Evolutionary conservation across 2,329 filamentous ascomycete species (phyloP), one percentile per base, ranked within the genome.

Genomic region (Fusarium secorum): DNA sequence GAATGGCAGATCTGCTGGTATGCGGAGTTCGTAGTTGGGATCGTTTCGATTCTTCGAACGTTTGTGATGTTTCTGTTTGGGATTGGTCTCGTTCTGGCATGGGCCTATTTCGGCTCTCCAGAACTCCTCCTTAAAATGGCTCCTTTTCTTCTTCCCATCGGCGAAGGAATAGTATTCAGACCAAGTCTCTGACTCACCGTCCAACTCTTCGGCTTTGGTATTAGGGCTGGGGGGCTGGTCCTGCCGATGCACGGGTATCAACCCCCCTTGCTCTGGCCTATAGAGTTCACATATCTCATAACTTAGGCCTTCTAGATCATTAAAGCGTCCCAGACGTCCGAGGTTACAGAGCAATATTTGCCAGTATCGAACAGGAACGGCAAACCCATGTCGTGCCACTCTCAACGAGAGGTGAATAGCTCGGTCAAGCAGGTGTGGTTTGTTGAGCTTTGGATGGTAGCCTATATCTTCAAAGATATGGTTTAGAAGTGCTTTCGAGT

Each of bases 261-360:
- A 74, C 59, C 76, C 77, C 41, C 73, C 64, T 10, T 71, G 46
- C n/a, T 64, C 74, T 60, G 73, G 74, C 28, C 72, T 70, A 68
- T 85, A 83, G 42, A 83, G 65, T 22, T 82, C 75, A 14, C 84
- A 77, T 51, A 88, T 74, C 48, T 85, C 81, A 18, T 84, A 68
- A 17, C 80, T 80, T 5, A 87, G 64, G 39, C 79, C 79, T 54
- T 85, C 82, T 6, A 88, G 73, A n/a, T 85, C 83, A 5, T 80
- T 75, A 15, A 87, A 75, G 18, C 81, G 82, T 15, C 81, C 79
- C n/a, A 80, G 75, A 4, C 83, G 81, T 5, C 84, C 82, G 6
- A 87, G 79, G 42, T 79, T 80, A 42, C 80, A 81, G 15, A 88
- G 68, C 0, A 87, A 68, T 6, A 79, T 79, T 60, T 78, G 80